Evolutionary conservation across 108 stramenopile genomes (phyloP).

Genomic region (Fistulifera solaris): DNA sequence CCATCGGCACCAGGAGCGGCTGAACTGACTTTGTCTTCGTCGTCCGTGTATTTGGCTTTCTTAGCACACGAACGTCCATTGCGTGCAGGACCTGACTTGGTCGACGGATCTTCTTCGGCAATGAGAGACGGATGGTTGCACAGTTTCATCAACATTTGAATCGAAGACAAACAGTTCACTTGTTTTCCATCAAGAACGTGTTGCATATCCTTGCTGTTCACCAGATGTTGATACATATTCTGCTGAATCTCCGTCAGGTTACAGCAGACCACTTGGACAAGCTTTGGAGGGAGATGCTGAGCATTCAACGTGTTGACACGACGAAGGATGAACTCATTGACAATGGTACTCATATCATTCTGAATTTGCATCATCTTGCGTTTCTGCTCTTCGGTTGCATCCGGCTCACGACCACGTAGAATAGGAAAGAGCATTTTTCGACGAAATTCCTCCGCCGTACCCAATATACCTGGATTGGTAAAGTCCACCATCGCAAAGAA

Average conservation of each 20-base stretch:
- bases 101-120: slow-evolving; percentile 54
- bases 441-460: slow-evolving; percentile 82
- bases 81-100: slow-evolving; percentile 32
- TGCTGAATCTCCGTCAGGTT: slow-evolving; percentile 91
- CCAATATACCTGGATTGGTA: slow-evolving; percentile 87
- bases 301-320: slow-evolving; percentile 96
- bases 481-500: slow-evolving; percentile 98
- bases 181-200: slow-evolving; percentile 96
- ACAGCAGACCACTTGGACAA: slow-evolving; percentile 98
- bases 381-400: slow-evolving; percentile 85
- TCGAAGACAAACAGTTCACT: slow-evolving; percentile 89
- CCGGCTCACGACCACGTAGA: slow-evolving; percentile 91
- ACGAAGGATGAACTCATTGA: slow-evolving; percentile 94
- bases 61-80: slow-evolving; percentile 49
- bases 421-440: slow-evolving; percentile 74
- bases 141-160: slow-evolving; percentile 93
- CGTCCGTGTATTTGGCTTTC: slow-evolving; percentile 61
- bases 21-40: slow-evolving; percentile 36
- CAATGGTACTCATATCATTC: slow-evolving; percentile 80
- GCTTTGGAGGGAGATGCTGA: slow-evolving; percentile 95
- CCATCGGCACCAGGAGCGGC: slow-evolving; percentile 80
- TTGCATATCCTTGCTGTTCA: slow-evolving; percentile 86
- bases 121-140: slow-evolving; percentile 92
- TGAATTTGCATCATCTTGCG: slow-evolving; percentile 75
- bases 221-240: slow-evolving; percentile 91